Conservation (phyloP, 2,329 filamentous ascomycete genomes). For the Cytospora leucostoma region DNA sequence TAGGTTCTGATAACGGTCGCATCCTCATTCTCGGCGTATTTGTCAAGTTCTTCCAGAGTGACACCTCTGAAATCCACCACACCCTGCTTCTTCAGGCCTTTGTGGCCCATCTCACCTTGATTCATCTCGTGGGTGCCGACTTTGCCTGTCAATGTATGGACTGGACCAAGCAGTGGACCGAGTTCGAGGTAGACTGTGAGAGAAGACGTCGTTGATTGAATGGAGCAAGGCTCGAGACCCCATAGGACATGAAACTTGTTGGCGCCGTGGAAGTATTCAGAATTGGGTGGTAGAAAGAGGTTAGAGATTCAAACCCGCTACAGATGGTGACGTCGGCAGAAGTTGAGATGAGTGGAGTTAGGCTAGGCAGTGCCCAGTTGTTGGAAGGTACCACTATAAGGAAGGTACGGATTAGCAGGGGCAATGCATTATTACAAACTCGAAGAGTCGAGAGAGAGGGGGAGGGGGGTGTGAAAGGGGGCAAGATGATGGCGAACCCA, state of each 20-base stretch:
- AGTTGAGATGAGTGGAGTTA: not conserved
- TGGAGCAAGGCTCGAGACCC: not conserved
- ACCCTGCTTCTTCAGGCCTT: not conserved
- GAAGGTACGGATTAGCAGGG: not conserved
- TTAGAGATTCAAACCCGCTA: not conserved
- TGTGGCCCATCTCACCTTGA: not conserved
- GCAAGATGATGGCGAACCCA: not conserved
- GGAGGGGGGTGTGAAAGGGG: not conserved
- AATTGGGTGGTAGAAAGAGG: not conserved
- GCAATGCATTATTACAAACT: not conserved
- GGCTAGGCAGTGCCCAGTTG: too few relatives aligned
- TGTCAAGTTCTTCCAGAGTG: slow-evolving; percentile 16
- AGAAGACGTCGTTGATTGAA: not conserved
- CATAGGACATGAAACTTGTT: not conserved
- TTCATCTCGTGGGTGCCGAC: not conserved
- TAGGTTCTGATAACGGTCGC: slow-evolving; percentile 5
- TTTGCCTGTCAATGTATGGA: not conserved
- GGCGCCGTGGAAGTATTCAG: not conserved
- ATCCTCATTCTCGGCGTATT: not conserved
- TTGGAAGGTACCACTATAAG: not conserved
- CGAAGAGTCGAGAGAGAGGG: not conserved
- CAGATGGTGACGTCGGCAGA: not conserved
- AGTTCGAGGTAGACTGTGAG: not conserved
- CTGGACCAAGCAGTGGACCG: not conserved
- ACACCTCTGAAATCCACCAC: not conserved